Conservation (phyloP, 345 rosid genomes). For the Gynandropsis gynandra region DNA sequence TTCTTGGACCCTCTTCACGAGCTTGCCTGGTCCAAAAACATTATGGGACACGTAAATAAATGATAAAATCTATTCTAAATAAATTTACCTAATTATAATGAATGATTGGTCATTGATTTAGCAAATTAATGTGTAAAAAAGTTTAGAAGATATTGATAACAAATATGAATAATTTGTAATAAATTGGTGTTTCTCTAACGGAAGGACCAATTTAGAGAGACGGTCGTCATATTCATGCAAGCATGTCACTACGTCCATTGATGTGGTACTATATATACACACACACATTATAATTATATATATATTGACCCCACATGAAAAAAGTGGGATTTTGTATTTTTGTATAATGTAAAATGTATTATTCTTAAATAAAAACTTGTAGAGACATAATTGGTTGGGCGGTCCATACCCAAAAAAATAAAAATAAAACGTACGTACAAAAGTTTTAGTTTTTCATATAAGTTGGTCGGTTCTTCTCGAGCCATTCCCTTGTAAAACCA, state of each 20-base stretch:
- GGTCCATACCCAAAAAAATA: slow-evolving; percentile 26
- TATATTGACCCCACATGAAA: slow-evolving; percentile 26
- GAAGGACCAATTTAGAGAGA: slow-evolving; percentile 12
- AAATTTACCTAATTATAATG: neutral
- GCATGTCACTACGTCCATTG: too few species aligned
- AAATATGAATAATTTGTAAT: too few species aligned
- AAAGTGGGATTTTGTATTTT: slow-evolving; percentile 30
- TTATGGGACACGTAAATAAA: slow-evolving; percentile 5
- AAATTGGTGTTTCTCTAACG: neutral
- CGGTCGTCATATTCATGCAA: slow-evolving; percentile 21
- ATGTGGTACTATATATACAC: too few species aligned
- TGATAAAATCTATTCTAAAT: neutral
- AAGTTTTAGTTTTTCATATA: slow-evolving; percentile 29
- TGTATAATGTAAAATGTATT: slow-evolving; percentile 20
- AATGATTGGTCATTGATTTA: too few species aligned
- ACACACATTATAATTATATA: too few species aligned
- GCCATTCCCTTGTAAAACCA: slow-evolving; percentile 7
- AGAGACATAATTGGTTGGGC: slow-evolving; percentile 29
- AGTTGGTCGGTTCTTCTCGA: slow-evolving; percentile 28
- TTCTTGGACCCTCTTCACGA: slow-evolving; percentile 10
- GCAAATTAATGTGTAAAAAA: too few species aligned
- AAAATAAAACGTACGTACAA: slow-evolving; percentile 10
- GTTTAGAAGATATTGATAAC: too few species aligned
- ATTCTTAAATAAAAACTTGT: slow-evolving; percentile 20
- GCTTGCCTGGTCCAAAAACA: slow-evolving; percentile 19